Percentiles rank a stretch among this genome's conserved stretches.
phyloP scores from a whole-genome alignment of 306 rosid genomes.

The Inga oerstediana region DNA sequence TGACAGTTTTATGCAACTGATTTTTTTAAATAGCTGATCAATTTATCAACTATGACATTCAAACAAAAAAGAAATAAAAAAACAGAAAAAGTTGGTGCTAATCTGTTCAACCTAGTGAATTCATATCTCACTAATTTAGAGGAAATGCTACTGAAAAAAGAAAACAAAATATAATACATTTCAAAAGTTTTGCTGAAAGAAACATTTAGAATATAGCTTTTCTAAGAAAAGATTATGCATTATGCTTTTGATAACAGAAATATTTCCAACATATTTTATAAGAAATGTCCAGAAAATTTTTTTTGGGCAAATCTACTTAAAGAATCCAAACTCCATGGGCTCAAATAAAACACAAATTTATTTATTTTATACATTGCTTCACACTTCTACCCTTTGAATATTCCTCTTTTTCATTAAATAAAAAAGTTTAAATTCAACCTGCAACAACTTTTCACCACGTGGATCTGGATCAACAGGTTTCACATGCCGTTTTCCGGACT shows the following conservation, averaged over 20 bases:
- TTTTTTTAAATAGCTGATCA: neutral
- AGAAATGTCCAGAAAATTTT: neutral
- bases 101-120: neutral
- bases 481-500: conserved; percentile 83
- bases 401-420: neutral
- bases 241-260: neutral
- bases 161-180: neutral
- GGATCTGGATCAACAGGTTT: conserved; percentile 97
- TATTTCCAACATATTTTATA: neutral
- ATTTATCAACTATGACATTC: neutral
- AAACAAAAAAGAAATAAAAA: neutral
- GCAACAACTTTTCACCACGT: conserved; percentile 83
- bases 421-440: conserved; percentile 48
- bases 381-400: neutral
- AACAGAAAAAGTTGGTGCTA: neutral
- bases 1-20: neutral
- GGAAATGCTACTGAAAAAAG: neutral
- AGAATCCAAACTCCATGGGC: neutral
- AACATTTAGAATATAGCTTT: neutral
- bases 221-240: neutral
- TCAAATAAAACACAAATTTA: neutral
- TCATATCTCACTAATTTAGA: neutral
- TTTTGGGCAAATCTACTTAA: neutral
- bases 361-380: neutral
- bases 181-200: neutral